phyloP scores from a whole-genome alignment of 495 filamentous ascomycete species.

The Tuber brumale region DNA sequence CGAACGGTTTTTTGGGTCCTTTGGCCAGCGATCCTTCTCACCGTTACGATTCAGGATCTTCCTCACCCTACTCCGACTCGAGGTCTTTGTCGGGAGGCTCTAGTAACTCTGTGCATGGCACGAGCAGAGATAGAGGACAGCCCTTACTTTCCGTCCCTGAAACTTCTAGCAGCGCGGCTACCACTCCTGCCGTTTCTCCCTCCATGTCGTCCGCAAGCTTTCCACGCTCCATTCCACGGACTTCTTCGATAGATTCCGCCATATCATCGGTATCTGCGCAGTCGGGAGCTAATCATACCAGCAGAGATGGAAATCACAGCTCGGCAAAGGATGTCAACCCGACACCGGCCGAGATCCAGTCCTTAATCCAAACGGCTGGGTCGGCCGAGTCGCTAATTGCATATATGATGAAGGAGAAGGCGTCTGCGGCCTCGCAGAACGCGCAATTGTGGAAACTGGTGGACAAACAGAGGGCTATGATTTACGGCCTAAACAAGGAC shows the following conservation, averaged over 20 bases:
- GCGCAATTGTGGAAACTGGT: slow-evolving; percentile 89
- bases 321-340: slow-evolving; percentile 16
- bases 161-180: slow-evolving; percentile 19
- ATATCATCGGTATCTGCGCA: slow-evolving; percentile 77
- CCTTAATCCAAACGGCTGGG: slow-evolving; percentile 73
- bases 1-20: slow-evolving; percentile 29
- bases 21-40: slow-evolving; percentile 16
- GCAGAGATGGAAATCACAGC: slow-evolving; percentile 52
- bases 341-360: slow-evolving; percentile 58
- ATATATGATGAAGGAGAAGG: slow-evolving; percentile 84
- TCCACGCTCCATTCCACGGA: slow-evolving; percentile 57
- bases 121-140: slow-evolving; percentile 28
- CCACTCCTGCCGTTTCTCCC: slow-evolving; percentile 21
- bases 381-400: slow-evolving; percentile 84
- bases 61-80: slow-evolving; percentile 19
- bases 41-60: slow-evolving; percentile 19
- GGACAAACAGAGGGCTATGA: slow-evolving; percentile 91
- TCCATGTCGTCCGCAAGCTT: slow-evolving; percentile 34
- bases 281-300: slow-evolving; percentile 56
- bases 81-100: slow-evolving; percentile 26
- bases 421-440: slow-evolving; percentile 79
- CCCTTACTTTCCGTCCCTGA: slow-evolving; percentile 33
- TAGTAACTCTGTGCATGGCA: slow-evolving; percentile 12
- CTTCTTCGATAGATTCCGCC: slow-evolving; percentile 89
- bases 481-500: slow-evolving; percentile 89